phyloP scores from a whole-genome alignment of 2,329 filamentous ascomycete species.

The Alternaria ethzedia region DNA sequence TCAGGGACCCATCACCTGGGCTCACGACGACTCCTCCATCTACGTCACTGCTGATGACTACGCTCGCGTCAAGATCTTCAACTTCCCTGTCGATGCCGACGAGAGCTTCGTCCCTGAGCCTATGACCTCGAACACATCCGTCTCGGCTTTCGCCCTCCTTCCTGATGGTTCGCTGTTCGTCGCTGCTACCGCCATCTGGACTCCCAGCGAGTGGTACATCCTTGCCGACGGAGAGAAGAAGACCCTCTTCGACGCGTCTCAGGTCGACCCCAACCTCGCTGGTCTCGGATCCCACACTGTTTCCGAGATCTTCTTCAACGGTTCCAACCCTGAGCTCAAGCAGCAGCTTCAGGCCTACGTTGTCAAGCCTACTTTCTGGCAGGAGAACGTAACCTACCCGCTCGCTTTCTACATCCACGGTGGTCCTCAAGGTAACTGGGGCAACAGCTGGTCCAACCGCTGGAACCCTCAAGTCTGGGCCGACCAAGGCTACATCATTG shows the following conservation, averaged over 20 bases:
- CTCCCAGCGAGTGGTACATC: slow-evolving; percentile 41
- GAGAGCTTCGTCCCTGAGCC: slow-evolving; percentile 52
- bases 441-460: slow-evolving; percentile 76
- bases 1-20: slow-evolving; percentile 38
- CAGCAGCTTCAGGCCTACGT: slow-evolving; percentile 73
- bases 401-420: slow-evolving; percentile 82
- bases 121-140: slow-evolving; percentile 52
- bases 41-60: slow-evolving; percentile 45
- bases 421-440: slow-evolving; percentile 78
- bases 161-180: slow-evolving; percentile 62
- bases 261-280: slow-evolving; percentile 68
- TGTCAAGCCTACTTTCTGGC: slow-evolving; percentile 69
- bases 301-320: slow-evolving; percentile 74
- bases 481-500: slow-evolving; percentile 84
- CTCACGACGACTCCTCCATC: slow-evolving; percentile 39
- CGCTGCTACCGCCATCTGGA: slow-evolving; percentile 41
- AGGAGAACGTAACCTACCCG: slow-evolving; percentile 75
- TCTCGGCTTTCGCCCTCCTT: slow-evolving; percentile 58
- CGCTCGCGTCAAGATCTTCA: slow-evolving; percentile 57
- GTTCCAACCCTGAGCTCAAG: slow-evolving; percentile 58
- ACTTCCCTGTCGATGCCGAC: slow-evolving; percentile 66
- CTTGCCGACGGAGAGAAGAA: slow-evolving; percentile 43
- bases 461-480: slow-evolving; percentile 89
- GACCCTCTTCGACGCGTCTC: slow-evolving; percentile 64
- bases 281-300: slow-evolving; percentile 69